These are phyloP conservation scores for Cardamine chenopodiifolia DNA, from an alignment of 345 rosid genomes.

Conservation along the genomic window DNA sequence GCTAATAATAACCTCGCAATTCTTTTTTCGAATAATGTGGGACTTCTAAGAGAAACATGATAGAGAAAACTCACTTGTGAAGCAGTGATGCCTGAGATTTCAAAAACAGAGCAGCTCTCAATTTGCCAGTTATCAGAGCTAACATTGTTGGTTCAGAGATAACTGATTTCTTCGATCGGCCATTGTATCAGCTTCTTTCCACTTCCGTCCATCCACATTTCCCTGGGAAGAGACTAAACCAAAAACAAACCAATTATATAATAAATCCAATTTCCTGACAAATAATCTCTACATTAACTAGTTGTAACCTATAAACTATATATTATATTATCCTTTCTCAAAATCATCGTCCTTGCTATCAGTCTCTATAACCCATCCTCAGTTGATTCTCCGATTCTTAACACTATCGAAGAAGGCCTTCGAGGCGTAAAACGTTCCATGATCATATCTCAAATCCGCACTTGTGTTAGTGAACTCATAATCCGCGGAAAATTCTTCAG, in stretches of 20 bases:
- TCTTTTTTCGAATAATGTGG: background rate
- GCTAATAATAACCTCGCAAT: too few species aligned
- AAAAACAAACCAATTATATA: slow-evolving; percentile 4
- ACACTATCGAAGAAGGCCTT: slow-evolving; percentile 63
- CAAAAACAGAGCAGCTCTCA: slow-evolving; percentile 41
- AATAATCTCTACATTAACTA: background rate
- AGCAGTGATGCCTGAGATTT: slow-evolving; percentile 57
- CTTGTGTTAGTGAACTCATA: slow-evolving; percentile 46
- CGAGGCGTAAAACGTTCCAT: slow-evolving; percentile 70
- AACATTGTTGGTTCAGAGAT: slow-evolving; percentile 44
- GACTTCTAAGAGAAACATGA: background rate
- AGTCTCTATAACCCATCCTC: slow-evolving; percentile 65
- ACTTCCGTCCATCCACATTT: slow-evolving; percentile 52
- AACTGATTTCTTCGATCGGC: slow-evolving; percentile 67
- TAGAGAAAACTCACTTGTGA: slow-evolving; percentile 43
- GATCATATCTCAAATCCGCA: slow-evolving; percentile 58
- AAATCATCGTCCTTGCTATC: slow-evolving; percentile 56
- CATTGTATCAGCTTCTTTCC: slow-evolving; percentile 66
- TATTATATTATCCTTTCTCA: slow-evolving; percentile 48
- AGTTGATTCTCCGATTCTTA: slow-evolving; percentile 62
- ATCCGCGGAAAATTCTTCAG: slow-evolving; percentile 47
- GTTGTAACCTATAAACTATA: background rate
- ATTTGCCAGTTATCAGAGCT: slow-evolving; percentile 34
- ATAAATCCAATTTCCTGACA: background rate
- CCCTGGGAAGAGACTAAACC: slow-evolving; percentile 59